Evolutionary conservation across 495 filamentous ascomycete species (phyloP).

Genomic region (Pseudevernia furfuracea): DNA sequence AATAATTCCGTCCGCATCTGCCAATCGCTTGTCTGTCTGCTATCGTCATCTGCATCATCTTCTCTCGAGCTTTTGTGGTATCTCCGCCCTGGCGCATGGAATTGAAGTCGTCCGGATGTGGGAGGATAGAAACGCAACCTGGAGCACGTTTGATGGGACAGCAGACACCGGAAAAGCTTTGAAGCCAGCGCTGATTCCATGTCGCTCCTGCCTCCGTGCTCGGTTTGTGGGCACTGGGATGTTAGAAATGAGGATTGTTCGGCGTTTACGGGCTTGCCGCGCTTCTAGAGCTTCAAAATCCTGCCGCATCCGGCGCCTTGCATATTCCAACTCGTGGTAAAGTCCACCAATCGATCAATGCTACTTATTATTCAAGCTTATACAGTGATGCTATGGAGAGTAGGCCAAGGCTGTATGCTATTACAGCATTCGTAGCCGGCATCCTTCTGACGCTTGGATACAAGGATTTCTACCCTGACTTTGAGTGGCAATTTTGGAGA

Average conservation of each 20-base stretch:
- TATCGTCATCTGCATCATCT: slow-evolving; percentile 23
- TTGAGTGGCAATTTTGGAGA: slow-evolving; percentile 54
- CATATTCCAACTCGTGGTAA: not conserved
- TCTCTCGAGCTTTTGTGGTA: slow-evolving; percentile 14
- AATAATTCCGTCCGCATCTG: slow-evolving; percentile 68
- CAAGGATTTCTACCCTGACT: slow-evolving; percentile 65
- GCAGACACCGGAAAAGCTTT: slow-evolving; percentile 76
- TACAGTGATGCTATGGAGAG: slow-evolving; percentile 20
- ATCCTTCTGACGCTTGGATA: slow-evolving; percentile 63
- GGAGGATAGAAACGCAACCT: slow-evolving; percentile 43
- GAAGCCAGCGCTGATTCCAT: slow-evolving; percentile 82
- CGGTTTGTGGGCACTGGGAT: not conserved
- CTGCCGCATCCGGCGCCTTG: slow-evolving; percentile 3
- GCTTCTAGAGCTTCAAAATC: slow-evolving; percentile 11
- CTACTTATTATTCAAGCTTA: not conserved
- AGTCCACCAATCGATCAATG: too few species aligned
- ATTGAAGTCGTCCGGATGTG: slow-evolving; percentile 31
- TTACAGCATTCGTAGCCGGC: slow-evolving; percentile 66
- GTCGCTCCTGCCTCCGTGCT: slow-evolving; percentile 1
- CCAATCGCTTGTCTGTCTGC: slow-evolving; percentile 54
- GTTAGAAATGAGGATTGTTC: not conserved
- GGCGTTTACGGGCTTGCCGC: slow-evolving; percentile 12
- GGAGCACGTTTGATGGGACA: slow-evolving; percentile 62
- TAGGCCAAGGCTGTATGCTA: slow-evolving; percentile 39
- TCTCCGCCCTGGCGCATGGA: slow-evolving; percentile 17